Base-by-base conservation (phyloP, 164 flowering plant species). In the Macadamia tetraphylla region DNA sequence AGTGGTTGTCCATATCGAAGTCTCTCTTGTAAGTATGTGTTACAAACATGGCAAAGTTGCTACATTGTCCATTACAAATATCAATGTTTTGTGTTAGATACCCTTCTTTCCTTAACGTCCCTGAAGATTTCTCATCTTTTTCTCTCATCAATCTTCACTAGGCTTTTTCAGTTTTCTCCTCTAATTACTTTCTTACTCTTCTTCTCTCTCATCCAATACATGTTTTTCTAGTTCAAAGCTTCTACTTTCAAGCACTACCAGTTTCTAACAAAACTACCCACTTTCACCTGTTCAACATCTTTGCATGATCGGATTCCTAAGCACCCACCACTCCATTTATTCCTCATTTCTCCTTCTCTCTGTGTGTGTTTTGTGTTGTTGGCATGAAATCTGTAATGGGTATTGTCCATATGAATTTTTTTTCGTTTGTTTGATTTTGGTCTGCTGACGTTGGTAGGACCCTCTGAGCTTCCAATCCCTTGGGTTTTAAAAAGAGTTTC, bases 301-400 rank as follows among this genome's bases (percentile, higher is more conserved):
- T 59, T 79, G 82, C 82, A 79, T 76, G 79, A 67, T 73, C 48
- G 57, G n/a, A 56, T 57, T 58, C 60, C 61, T n/a, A 46, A 60
- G 58, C 58, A 62, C 67, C 49, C 71, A 44, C 43, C 31, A 53
- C 46, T 32, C 64, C 29, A 59, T 53, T 55, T 68, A 52, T 69
- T 51, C 23, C 18, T 78, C 57, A 42, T 62, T 62, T 60, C 14
- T 70, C 68, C 58, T 64, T 32, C 66, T 29, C 43, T 42, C 5
- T 35, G 3, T 5, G 40, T 35, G 5, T 32, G 42, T 46, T 9
- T 29, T 44, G 31, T 58, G 58, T 64, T 60, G 48, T 15, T 51
- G 51, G n/a, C 35, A 15, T 31, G 29, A 66, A 61, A 73, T 65
- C 58, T 73, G 51, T 63, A 76, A 74, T 76, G 80, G 77, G 76